Conservation (phyloP, 139 green algal genomes). For the Ostreobium quekettii region DNA sequence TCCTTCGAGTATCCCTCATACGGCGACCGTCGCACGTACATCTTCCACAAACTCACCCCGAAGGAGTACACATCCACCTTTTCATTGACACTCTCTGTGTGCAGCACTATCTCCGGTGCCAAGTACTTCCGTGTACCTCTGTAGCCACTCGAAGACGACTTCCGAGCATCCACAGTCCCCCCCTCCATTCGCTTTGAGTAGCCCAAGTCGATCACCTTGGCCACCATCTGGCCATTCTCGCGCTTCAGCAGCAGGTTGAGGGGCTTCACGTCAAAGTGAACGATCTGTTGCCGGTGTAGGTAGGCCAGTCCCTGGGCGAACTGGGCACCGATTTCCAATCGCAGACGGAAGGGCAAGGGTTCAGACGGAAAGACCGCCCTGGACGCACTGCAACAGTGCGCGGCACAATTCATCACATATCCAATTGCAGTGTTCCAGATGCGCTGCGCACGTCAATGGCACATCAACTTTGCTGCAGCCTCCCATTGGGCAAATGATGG, state of each 20-base stretch:
- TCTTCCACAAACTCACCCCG: background rate
- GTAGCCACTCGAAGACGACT: background rate
- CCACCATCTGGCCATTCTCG: background rate
- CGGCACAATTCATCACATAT: too few relatives aligned
- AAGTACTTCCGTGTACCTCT: background rate
- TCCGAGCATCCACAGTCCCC: background rate
- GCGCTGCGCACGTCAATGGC: too few relatives aligned
- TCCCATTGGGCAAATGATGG: too few relatives aligned
- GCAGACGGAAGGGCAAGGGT: background rate
- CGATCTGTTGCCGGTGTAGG: background rate
- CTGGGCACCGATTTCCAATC: background rate
- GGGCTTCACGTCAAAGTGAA: background rate
- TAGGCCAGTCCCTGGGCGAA: background rate
- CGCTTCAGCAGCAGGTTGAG: background rate
- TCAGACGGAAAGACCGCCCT: too few relatives aligned
- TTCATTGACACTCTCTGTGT: background rate
- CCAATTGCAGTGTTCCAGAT: too few relatives aligned
- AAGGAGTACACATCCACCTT: constrained; percentile 1
- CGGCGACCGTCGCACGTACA: background rate
- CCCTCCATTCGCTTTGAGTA: background rate
- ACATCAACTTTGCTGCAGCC: too few relatives aligned
- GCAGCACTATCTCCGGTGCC: background rate
- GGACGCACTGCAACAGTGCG: too few relatives aligned
- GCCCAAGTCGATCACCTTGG: constrained; percentile 1
- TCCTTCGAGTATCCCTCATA: background rate